Conservation (phyloP, 176 grass and related monocot genomes). For the Lolium multiflorum region DNA sequence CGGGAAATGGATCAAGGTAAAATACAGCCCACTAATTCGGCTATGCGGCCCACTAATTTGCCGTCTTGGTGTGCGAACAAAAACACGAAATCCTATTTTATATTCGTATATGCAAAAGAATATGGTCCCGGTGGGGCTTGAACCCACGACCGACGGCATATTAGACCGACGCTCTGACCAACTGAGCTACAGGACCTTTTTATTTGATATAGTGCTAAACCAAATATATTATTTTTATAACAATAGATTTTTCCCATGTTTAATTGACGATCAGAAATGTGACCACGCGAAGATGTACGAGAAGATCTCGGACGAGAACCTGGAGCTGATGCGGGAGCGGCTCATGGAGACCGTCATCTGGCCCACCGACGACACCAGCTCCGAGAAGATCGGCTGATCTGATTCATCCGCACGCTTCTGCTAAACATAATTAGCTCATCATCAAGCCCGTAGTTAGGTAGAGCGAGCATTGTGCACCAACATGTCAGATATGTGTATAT, state of each 20-base stretch:
- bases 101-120: background rate
- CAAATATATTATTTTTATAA: background rate
- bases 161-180: background rate
- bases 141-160: background rate
- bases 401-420: background rate
- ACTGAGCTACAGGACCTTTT: background rate
- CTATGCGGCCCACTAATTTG: background rate
- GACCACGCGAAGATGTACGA: slow-evolving; percentile 58
- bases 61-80: background rate
- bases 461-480: background rate
- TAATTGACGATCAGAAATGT: slow-evolving; percentile 23
- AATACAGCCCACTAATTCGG: background rate
- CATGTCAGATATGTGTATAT: background rate
- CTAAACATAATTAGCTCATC: slow-evolving; percentile 21
- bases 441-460: slow-evolving; percentile 6
- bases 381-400: slow-evolving; percentile 63
- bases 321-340: slow-evolving; percentile 63
- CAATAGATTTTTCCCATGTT: background rate
- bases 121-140: background rate
- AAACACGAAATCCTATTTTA: background rate
- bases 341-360: slow-evolving; percentile 83
- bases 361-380: slow-evolving; percentile 73
- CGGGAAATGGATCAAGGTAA: slow-evolving; percentile 79
- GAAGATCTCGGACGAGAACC: slow-evolving; percentile 62
- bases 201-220: background rate